Evolutionary conservation across 441 rosid species (phyloP), one percentile per base, ranked within the genome.

Genomic region (Arabidopsis lyrata): DNA sequence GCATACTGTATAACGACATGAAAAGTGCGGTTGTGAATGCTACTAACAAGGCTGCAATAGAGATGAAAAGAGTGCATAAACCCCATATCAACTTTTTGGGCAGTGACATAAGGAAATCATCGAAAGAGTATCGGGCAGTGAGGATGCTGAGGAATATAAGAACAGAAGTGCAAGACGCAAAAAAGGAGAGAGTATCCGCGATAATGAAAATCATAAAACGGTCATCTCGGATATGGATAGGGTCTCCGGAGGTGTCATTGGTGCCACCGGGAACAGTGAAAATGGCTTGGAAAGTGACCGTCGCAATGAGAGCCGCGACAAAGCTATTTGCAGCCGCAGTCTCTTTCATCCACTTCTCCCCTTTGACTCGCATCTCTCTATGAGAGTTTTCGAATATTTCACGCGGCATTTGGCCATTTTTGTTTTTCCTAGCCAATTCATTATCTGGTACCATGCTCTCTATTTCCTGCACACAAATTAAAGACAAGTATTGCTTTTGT

Each of bases 191-290:
- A 7, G 47, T 42, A 42, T 42, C 16, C 2, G 16, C 47, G 47
- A 42, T 42, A 13, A 13, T 81, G 67, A 81, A 86, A 15, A 86
- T 69, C 60, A 81, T 16, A 68, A 88, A 88, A 0, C 75, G 66
- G n/a, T 63, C 74, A 0, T 70, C 75, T 18, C 80, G 7, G 53
- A 81, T 22, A 54, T 66, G 82, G 10, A 75, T 15, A 6, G 88
- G 88, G 6, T 8, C 22, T 14, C 90, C 93, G 0, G 62, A 35
- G 14, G 6, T 12, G 1, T 70, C 68, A 29, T 82, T 66, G 24
- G 70, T 80, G 6, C 93, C 93, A 0, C 93, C 93, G 0, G 90
- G 93, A 50, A 64, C 77, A 1, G 89, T 84, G n/a, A 86, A 82
- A 31, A 80, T 77, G 12, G 81, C 86, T 2, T 89, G 72, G 18